Conservation (phyloP, 805 yeast genomes). For the Saturnispora halmiae region DNA sequence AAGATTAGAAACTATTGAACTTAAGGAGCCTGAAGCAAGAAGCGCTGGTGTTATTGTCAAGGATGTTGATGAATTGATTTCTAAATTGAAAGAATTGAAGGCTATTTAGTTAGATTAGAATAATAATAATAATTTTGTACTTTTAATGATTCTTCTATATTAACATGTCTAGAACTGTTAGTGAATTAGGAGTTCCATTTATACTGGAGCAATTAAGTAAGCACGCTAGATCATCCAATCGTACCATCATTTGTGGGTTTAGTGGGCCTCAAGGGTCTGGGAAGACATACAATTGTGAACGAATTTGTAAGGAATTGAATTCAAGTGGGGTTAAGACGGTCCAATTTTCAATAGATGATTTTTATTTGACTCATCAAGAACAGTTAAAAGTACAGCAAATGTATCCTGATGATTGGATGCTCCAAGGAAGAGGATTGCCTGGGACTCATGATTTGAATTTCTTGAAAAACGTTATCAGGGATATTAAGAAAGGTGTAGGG, state of each 20-base stretch:
- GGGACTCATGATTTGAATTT: constrained; percentile 80
- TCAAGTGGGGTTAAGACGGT: constrained; percentile 17
- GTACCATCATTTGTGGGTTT: constrained; percentile 37
- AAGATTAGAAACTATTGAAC: constrained; percentile 59
- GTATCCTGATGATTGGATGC: constrained; percentile 34
- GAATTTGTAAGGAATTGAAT: constrained; percentile 30
- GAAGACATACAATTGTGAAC: constrained; percentile 47
- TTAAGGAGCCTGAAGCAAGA: constrained; percentile 81
- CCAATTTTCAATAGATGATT: constrained; percentile 74
- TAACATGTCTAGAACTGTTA: background rate
- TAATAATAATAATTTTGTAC: background rate
- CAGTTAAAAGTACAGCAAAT: constrained; percentile 39
- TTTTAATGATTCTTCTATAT: background rate
- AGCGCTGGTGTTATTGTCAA: constrained; percentile 73
- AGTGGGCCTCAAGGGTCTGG: constrained; percentile 81
- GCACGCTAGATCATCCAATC: background rate
- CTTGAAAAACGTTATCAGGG: constrained; percentile 29
- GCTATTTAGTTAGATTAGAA: constrained; percentile 36
- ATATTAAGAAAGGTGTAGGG: constrained; percentile 20
- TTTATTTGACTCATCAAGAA: constrained; percentile 59
- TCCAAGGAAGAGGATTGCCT: constrained; percentile 79
- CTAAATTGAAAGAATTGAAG: constrained; percentile 67
- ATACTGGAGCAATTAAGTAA: constrained; percentile 27
- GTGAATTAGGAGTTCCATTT: constrained; percentile 7
- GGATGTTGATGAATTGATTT: constrained; percentile 72